Conservation (phyloP, 2,329 filamentous ascomycete genomes). For the Pyricularia sp. region DNA sequence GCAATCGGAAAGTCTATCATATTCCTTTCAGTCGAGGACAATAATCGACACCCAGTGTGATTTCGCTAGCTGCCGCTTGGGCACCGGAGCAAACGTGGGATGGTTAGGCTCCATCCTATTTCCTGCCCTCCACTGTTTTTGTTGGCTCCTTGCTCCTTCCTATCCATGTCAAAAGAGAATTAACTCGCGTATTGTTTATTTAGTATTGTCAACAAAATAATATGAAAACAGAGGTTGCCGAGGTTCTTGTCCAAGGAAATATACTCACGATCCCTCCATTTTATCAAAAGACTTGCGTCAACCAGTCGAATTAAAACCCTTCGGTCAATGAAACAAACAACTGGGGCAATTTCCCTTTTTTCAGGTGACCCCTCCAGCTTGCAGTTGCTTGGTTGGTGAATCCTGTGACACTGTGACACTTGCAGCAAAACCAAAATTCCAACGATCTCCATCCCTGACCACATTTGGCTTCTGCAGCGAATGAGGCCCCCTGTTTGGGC, state of each 20-base stretch:
- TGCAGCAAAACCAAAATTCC: not conserved
- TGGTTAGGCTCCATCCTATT: not conserved
- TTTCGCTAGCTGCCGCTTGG: not conserved
- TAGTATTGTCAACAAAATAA: not conserved
- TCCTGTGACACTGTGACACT: not conserved
- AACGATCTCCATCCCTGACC: not conserved
- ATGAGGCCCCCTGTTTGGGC: not conserved
- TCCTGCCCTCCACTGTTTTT: not conserved
- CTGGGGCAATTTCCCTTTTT: not conserved
- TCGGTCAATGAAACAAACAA: not conserved
- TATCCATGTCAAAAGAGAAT: not conserved
- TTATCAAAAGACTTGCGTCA: not conserved
- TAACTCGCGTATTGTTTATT: not conserved
- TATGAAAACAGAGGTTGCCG: not conserved
- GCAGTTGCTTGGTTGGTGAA: not conserved
- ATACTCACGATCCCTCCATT: not conserved
- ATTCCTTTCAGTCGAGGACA: not conserved
- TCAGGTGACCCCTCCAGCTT: not conserved
- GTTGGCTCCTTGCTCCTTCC: not conserved
- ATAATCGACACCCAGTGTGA: not conserved
- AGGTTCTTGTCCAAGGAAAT: not conserved
- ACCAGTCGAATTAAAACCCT: not conserved
- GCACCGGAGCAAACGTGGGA: not conserved
- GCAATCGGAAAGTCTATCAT: not conserved
- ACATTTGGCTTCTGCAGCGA: not conserved